These are phyloP conservation scores for Flaveria floridana DNA, from an alignment of 140 eudicot genomes.

Conservation along the genomic window DNA sequence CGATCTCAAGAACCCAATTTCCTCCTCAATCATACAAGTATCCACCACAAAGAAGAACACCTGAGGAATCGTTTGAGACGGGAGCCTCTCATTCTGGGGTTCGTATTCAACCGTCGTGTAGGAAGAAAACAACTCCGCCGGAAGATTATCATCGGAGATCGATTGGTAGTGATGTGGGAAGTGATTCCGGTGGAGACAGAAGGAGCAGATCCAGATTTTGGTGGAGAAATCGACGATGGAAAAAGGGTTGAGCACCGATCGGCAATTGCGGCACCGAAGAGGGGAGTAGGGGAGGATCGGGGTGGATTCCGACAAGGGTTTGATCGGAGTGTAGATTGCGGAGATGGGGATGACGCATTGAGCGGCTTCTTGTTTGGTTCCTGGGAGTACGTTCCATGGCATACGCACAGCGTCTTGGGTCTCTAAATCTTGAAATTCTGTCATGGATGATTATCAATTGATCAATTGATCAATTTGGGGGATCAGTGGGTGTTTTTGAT, in stretches of 20 bases:
- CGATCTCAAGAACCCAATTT: constrained; percentile 63
- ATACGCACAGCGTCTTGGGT: constrained; percentile 82
- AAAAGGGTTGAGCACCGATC: constrained; percentile 90
- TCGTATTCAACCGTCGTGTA: constrained; percentile 84
- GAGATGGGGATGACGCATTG: constrained; percentile 76
- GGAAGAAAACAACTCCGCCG: constrained; percentile 84
- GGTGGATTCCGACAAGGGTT: constrained; percentile 55
- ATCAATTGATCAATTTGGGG: not conserved
- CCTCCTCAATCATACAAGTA: constrained; percentile 90
- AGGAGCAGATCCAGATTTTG: constrained; percentile 93
- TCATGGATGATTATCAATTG: constrained; percentile 38
- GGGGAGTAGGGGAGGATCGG: constrained; percentile 86
- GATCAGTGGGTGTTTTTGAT: constrained; percentile 9
- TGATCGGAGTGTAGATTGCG: constrained; percentile 85
- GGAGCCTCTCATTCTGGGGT: constrained; percentile 25
- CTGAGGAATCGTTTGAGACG: constrained; percentile 6
- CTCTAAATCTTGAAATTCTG: constrained; percentile 81
- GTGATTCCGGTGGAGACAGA: constrained; percentile 80
- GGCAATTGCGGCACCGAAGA: constrained; percentile 84
- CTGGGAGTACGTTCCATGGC: constrained; percentile 98
- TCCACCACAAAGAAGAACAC: constrained; percentile 79
- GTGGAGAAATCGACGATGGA: constrained; percentile 84
- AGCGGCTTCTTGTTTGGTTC: constrained; percentile 68
- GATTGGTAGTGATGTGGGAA: constrained; percentile 77
- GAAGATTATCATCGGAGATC: constrained; percentile 70